These are phyloP conservation scores for Avicennia marina DNA, from an alignment of 257 asterid species.

Conservation along the genomic window DNA sequence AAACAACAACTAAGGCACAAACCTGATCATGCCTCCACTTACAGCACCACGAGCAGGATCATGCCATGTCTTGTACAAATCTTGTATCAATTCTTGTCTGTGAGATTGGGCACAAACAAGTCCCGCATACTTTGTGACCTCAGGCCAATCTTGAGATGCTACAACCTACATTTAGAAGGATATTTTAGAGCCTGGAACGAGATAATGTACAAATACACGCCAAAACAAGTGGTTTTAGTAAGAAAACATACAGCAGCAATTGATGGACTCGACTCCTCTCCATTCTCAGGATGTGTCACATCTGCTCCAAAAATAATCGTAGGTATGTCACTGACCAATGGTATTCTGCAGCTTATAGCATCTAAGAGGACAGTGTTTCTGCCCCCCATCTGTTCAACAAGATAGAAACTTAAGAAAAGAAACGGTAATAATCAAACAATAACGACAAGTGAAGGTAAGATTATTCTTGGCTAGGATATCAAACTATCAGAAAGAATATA, in stretches of 20 bases:
- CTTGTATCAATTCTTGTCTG: conserved; percentile 93
- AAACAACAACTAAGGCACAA: neutral
- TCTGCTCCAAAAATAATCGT: conserved; percentile 99
- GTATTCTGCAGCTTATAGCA: conserved; percentile 73
- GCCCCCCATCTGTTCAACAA: conserved; percentile 93
- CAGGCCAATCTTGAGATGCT: conserved; percentile 99
- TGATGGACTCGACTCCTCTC: conserved; percentile 96
- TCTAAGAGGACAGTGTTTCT: conserved; percentile 79
- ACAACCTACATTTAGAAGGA: conserved; percentile 60
- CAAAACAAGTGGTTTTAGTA: neutral
- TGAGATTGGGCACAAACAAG: conserved; percentile 99
- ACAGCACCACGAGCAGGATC: conserved; percentile 93
- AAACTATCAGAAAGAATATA: too few relatives aligned
- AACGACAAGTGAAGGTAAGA: too few relatives aligned
- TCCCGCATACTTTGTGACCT: conserved; percentile 96
- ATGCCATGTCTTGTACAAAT: conserved; percentile 93
- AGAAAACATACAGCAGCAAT: conserved; percentile 81
- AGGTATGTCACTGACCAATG: conserved; percentile 62
- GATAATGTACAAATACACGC: neutral
- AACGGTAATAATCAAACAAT: neutral
- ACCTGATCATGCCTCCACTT: conserved; percentile 99
- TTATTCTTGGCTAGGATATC: too few relatives aligned
- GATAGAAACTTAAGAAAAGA: neutral
- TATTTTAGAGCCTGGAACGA: conserved; percentile 12
- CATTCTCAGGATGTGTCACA: conserved; percentile 98